phyloP scores from a whole-genome alignment of 129 eudicot species.

The Smallanthus sonchifolius region DNA sequence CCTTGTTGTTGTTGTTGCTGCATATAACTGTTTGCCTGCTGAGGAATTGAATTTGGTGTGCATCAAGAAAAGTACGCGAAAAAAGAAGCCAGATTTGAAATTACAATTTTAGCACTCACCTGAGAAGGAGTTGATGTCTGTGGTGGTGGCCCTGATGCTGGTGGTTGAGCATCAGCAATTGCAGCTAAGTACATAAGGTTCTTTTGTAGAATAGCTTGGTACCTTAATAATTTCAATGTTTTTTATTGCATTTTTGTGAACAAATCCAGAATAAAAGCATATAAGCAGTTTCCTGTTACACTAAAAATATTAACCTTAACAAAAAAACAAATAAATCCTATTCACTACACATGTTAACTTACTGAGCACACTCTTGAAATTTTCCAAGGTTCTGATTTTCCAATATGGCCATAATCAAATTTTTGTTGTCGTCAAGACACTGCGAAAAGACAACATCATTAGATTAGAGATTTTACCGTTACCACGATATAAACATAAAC shows the following conservation, averaged over 20 bases:
- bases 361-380: conserved; percentile 81
- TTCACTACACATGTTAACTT: conserved; percentile 34
- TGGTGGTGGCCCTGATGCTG: conserved; percentile 23
- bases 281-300: neutral
- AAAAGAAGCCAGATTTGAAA: neutral
- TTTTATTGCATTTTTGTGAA: neutral
- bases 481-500: neutral
- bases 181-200: conserved; percentile 84
- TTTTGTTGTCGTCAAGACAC: conserved; percentile 87
- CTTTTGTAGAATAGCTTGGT: conserved; percentile 74
- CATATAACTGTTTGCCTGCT: conserved; percentile 49
- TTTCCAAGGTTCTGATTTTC: conserved; percentile 83
- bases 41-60: conserved; percentile 38
- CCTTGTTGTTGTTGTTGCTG: conserved; percentile 39
- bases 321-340: neutral
- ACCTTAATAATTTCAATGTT: conserved; percentile 40
- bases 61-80: neutral
- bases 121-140: conserved; percentile 58
- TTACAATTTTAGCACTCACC: conserved; percentile 21
- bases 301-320: neutral
- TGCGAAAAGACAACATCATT: conserved; percentile 39
- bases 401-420: conserved; percentile 81
- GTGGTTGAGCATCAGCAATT: conserved; percentile 92
- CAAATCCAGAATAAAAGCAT: neutral
- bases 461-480: neutral